Percentiles rank a stretch among this genome's conserved stretches.
Evolutionary conservation across 176 grass and related monocot genomes (phyloP).

Genomic region (Cenchrus purpureus): DNA sequence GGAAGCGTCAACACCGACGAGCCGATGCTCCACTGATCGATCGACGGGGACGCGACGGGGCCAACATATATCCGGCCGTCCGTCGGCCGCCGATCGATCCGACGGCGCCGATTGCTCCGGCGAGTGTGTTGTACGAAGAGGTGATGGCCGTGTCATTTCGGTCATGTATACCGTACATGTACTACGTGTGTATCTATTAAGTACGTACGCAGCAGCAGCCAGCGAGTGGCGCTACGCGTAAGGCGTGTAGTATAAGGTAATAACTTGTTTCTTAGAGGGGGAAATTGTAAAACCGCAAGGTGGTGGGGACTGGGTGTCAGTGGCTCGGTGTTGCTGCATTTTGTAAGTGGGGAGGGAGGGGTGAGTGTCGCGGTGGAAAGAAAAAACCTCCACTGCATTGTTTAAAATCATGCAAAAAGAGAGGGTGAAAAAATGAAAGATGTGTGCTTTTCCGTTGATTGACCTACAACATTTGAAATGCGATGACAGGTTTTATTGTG

Average conservation of each 20-base stretch:
- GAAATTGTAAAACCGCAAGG: constrained; percentile 11
- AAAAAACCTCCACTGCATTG: not conserved
- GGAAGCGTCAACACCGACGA: constrained; percentile 59
- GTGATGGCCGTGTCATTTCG: not conserved
- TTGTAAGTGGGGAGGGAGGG: not conserved
- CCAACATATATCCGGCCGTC: not conserved
- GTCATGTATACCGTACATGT: not conserved
- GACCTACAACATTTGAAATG: not conserved
- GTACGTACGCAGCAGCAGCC: too few species aligned
- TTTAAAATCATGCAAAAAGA: constrained; percentile 12
- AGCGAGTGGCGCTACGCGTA: not conserved
- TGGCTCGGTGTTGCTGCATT: constrained; percentile 33
- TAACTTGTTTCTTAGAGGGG: constrained; percentile 54
- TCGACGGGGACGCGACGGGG: too few species aligned
- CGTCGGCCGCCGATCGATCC: not conserved
- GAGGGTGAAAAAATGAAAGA: not conserved
- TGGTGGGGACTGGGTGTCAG: constrained; percentile 12
- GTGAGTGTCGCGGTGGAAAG: not conserved
- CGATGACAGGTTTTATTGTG: not conserved
- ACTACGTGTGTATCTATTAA: not conserved
- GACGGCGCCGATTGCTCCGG: constrained; percentile 9
- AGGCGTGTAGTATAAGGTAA: constrained; percentile 48
- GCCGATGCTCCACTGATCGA: constrained; percentile 44
- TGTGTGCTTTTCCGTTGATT: constrained; percentile 28
- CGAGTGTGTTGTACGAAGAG: constrained; percentile 15